These are phyloP conservation scores for Xylaria sp. DNA, from an alignment of 2,329 filamentous ascomycete species.

Conservation along the genomic window DNA sequence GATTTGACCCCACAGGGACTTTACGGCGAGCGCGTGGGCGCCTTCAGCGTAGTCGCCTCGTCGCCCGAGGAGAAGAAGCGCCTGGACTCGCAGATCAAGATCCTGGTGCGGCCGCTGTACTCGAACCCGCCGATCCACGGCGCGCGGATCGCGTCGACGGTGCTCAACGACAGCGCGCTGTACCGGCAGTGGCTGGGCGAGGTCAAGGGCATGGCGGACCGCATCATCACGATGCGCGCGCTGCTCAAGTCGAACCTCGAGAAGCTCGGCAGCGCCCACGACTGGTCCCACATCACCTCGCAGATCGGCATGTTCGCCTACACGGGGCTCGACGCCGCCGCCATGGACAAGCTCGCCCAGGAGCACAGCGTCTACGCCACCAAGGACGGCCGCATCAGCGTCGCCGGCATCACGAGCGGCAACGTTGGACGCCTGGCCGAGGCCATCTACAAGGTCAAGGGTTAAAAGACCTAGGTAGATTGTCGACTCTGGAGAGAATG, in stretches of 20 bases:
- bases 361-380: slow-evolving; percentile 98
- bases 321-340: slow-evolving; percentile 86
- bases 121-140: slow-evolving; percentile 98
- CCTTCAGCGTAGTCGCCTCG: slow-evolving; percentile 89
- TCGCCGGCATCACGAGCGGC: slow-evolving; percentile 78
- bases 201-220: slow-evolving; percentile 98
- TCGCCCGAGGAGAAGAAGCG: slow-evolving; percentile 91
- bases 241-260: slow-evolving; percentile 94
- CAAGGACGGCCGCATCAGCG: slow-evolving; percentile 85
- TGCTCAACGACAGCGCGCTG: slow-evolving; percentile 81
- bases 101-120: slow-evolving; percentile 94
- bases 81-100: slow-evolving; percentile 97
- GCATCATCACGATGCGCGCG: slow-evolving; percentile 97
- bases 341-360: slow-evolving; percentile 90
- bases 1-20: slow-evolving; percentile 65
- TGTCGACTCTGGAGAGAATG: no score
- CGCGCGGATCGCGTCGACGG: slow-evolving; percentile 88
- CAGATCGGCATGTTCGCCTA: slow-evolving; percentile 99
- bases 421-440: slow-evolving; percentile 82
- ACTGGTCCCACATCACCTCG: slow-evolving; percentile 98
- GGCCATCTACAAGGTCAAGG: slow-evolving; percentile 83
- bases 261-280: slow-evolving; percentile 91
- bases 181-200: slow-evolving; percentile 95
- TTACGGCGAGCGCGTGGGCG: slow-evolving; percentile 96
- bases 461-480: slow-evolving; percentile 44